Evolutionary conservation across 352 stramenopile species (phyloP), one percentile per base, ranked within the genome.

Genomic region (Globisporangium ultimum): DNA sequence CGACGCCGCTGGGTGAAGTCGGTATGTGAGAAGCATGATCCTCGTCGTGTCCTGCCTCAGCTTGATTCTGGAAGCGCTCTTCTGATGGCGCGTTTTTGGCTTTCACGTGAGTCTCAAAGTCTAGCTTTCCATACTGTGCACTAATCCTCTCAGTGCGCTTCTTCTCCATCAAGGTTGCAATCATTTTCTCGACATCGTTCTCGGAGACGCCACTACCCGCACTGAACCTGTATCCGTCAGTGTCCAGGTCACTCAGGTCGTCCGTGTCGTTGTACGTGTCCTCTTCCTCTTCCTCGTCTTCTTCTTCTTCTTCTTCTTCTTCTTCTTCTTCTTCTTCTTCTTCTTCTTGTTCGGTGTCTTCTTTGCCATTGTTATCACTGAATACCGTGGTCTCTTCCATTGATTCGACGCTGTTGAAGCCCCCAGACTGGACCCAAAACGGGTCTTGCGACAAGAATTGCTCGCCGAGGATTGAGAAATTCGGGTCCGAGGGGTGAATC

Each of bases 391-490:
- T 2, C 10, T 43, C 38, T 10, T 43, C 13, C 3, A 18, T 15
- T 10, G 40, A 45, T 2, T 45, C 40, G 40, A 45, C 3, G 50
- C 50, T 55, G 28, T 55, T 34, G 10, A 40, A 46, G 12, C 50
- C 40, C 0, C 40, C 40, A n/a, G 40, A 49, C 20, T 58, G 36
- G 22, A 41, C n/a, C 53, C 53, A 58, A 40, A 42, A 52, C 21
- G 41, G 32, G 3, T 32, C 54, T 34, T 60, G 28, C 1, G 54
- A 34, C 15, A 54, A 20, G 56, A 49, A 22, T 38, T 58, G 41
- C 48, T 63, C 50, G 1, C 50, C 57, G 7, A 67, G 52, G 46
- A 76, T 67, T 32, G 62, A 71, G 50, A 72, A 74, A 18, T 66
- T 41, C 1, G 63, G 48, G 34, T 76, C 59, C 0, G 62, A 55